Evolutionary conservation across 208 protist species (phyloP).

Genomic region (Trypanosoma rangeli): DNA sequence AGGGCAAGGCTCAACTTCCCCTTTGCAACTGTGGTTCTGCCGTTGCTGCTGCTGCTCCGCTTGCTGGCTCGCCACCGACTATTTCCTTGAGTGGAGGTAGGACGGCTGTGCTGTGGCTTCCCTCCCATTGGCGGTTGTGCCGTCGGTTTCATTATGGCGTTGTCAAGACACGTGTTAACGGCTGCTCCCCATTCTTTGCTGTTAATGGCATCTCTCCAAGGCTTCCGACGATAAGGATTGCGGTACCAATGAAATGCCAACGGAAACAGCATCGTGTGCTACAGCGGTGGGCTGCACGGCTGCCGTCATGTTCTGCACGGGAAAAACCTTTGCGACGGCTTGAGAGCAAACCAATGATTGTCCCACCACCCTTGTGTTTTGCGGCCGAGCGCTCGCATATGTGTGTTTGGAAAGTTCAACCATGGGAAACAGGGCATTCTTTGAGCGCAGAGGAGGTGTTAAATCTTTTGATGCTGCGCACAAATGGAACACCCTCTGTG

Average conservation of each 20-base stretch:
- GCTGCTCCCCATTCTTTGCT: constrained; percentile 8
- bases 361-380: constrained; percentile 27
- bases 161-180: constrained; percentile 8
- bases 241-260: constrained; percentile 21
- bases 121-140: constrained; percentile 46
- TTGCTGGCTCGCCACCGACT: neutral
- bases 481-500: neutral
- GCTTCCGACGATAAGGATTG: constrained; percentile 20
- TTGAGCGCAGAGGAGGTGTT: constrained; percentile 11
- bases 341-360: constrained; percentile 9
- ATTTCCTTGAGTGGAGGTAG: neutral
- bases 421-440: neutral
- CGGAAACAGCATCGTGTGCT: constrained; percentile 66
- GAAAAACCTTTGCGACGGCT: neutral
- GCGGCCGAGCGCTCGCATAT: constrained; percentile 20
- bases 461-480: constrained; percentile 24
- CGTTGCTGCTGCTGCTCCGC: neutral
- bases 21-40: constrained; percentile 34
- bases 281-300: constrained; percentile 51
- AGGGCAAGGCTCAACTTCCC: constrained; percentile 22
- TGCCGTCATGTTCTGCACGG: neutral
- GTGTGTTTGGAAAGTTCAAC: constrained; percentile 25
- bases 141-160: constrained; percentile 43
- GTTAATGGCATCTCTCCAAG: constrained; percentile 1
- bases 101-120: constrained; percentile 43